Percentiles rank a stretch among this genome's conserved stretches.
Evolutionary conservation across 2,329 filamentous ascomycete species (phyloP).

Genomic region (Pestalotiopsis sp.): DNA sequence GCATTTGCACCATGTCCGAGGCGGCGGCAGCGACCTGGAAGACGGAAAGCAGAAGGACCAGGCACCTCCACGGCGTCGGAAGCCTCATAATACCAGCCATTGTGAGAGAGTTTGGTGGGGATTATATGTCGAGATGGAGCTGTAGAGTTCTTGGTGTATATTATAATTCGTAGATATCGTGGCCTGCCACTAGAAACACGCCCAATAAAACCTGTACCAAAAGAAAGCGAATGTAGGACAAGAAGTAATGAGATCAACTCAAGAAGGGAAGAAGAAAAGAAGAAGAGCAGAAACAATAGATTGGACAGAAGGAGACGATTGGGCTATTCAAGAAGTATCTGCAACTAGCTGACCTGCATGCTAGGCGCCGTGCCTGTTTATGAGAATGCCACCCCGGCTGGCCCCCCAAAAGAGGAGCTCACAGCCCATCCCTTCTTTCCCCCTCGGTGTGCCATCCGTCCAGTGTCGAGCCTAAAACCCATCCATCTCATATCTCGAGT

Average conservation of each 20-base stretch:
- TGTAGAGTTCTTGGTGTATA: not conserved
- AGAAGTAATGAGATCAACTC: conserved; percentile 9
- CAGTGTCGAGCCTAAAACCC: not conserved
- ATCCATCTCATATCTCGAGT: conserved; percentile 2
- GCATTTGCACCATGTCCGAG: not conserved
- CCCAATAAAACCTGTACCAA: not conserved
- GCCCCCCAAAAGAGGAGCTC: not conserved
- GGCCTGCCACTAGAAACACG: conserved; percentile 10
- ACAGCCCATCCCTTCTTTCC: not conserved
- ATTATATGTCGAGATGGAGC: not conserved
- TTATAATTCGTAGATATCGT: not conserved
- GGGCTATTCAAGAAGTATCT: not conserved
- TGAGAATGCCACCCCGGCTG: not conserved
- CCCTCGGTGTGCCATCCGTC: not conserved
- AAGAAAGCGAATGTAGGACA: conserved; percentile 5
- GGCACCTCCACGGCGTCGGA: not conserved
- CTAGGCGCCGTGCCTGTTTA: not conserved
- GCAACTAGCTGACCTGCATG: not conserved
- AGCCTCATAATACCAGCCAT: not conserved
- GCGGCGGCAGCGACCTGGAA: not conserved
- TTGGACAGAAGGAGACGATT: not conserved
- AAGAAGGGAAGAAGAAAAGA: not conserved
- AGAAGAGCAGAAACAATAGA: not conserved
- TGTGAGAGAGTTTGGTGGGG: not conserved
- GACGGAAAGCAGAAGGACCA: not conserved